Evolutionary conservation across 257 asterid genomes (phyloP).

Genomic region (Gentiana dahurica): DNA sequence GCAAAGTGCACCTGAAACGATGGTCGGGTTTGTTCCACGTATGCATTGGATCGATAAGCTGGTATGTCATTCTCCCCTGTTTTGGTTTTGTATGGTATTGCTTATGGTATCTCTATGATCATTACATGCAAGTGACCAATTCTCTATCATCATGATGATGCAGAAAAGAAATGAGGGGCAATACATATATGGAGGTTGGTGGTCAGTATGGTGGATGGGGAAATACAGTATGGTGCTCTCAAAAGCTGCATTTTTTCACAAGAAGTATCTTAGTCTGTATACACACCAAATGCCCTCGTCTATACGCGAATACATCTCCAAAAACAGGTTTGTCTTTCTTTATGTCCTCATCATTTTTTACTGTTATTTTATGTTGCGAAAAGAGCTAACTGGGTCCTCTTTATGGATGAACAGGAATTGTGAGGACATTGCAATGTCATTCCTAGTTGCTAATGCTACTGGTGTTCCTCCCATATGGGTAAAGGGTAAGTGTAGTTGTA

Average conservation of each 20-base stretch:
- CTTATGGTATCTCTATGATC: too few species aligned
- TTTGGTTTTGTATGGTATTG: background rate
- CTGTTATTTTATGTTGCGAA: background rate
- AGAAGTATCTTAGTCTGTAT: slow-evolving; percentile 66
- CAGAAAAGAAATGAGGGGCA: slow-evolving; percentile 36
- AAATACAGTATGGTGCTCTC: slow-evolving; percentile 69
- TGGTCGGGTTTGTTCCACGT: slow-evolving; percentile 97
- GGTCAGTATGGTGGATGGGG: slow-evolving; percentile 90
- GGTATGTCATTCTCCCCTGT: slow-evolving; percentile 28
- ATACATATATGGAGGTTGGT: slow-evolving; percentile 61
- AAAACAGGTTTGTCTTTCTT: slow-evolving; percentile 40
- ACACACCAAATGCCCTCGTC: slow-evolving; percentile 70
- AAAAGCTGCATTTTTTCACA: slow-evolving; percentile 71
- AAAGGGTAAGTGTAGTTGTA: slow-evolving; percentile 36
- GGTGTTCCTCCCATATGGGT: slow-evolving; percentile 88
- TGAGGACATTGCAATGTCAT: slow-evolving; percentile 91
- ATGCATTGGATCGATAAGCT: slow-evolving; percentile 51
- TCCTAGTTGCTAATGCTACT: slow-evolving; percentile 80
- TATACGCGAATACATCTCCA: slow-evolving; percentile 53
- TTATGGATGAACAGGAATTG: slow-evolving; percentile 47
- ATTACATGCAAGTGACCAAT: too few species aligned
- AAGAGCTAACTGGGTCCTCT: slow-evolving; percentile 2
- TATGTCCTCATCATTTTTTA: slow-evolving; percentile 1
- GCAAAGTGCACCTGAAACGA: slow-evolving; percentile 71
- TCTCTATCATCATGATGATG: slow-evolving; percentile 3